These are phyloP conservation scores for Podaxis sp. DNA, from an alignment of 768 basidiomycete species.

Conservation along the genomic window DNA sequence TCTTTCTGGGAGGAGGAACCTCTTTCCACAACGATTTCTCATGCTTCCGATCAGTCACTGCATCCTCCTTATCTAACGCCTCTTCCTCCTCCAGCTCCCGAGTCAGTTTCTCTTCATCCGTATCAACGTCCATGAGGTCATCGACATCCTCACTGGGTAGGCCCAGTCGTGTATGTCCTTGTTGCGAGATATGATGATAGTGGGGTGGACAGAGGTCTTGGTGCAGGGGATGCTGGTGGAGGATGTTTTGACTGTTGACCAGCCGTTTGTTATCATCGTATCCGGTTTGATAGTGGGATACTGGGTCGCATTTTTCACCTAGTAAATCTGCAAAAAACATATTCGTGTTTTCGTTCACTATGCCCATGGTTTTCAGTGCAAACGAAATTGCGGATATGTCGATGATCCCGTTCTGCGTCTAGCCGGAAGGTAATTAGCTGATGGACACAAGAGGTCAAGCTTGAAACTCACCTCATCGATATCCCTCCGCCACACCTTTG, in stretches of 20 bases:
- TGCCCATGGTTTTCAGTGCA: conserved; percentile 45
- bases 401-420: conserved; percentile 32
- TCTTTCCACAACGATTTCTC: conserved; percentile 39
- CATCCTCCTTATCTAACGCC: conserved; percentile 33
- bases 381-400: conserved; percentile 36
- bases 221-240: conserved; percentile 1
- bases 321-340: conserved; percentile 36
- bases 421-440: not conserved
- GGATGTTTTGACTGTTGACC: not conserved
- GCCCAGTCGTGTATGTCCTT: not conserved
- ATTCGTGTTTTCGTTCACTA: conserved; percentile 30
- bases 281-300: conserved; percentile 14
- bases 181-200: conserved; percentile 3
- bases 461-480: conserved; percentile 34
- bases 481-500: conserved; percentile 54
- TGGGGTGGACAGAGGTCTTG: conserved; percentile 2
- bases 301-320: conserved; percentile 7
- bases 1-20: not conserved
- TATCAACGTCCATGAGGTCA: conserved; percentile 20
- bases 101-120: conserved; percentile 20
- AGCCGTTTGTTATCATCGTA: conserved; percentile 12
- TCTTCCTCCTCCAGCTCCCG: conserved; percentile 41
- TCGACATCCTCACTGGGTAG: not conserved
- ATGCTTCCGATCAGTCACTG: conserved; percentile 22
- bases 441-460: not conserved